Percentiles rank a stretch among this genome's conserved stretches.
These are phyloP conservation scores for Trypanosoma scelopori DNA, from an alignment of 208 protist genomes.

Conservation along the genomic window DNA sequence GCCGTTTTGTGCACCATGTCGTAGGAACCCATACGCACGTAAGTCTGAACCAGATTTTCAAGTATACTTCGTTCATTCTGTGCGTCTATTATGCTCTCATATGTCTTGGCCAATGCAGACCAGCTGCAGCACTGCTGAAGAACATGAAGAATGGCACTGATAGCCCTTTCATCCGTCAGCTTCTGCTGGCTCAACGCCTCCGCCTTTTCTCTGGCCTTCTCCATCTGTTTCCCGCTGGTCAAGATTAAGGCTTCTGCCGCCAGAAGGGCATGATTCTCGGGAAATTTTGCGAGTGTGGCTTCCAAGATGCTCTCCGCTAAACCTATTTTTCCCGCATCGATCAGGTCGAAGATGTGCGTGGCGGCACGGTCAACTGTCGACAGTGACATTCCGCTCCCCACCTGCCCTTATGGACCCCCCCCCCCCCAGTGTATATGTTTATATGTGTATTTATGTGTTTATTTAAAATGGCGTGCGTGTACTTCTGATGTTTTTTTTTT, in stretches of 20 bases:
- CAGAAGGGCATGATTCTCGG: constrained; percentile 49
- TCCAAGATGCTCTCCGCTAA: constrained; percentile 69
- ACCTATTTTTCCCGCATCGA: constrained; percentile 50
- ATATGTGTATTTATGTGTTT: no score
- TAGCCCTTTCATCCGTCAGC: constrained; percentile 50
- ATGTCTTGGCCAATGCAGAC: constrained; percentile 59
- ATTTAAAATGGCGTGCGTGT: no score
- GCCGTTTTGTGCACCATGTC: constrained; percentile 60
- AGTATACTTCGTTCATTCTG: constrained; percentile 56
- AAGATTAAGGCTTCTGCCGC: constrained; percentile 63
- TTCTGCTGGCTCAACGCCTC: constrained; percentile 41
- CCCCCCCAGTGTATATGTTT: no score
- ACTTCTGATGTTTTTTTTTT: no score
- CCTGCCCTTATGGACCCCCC: neutral
- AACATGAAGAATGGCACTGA: constrained; percentile 66
- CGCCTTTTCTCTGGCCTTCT: constrained; percentile 45
- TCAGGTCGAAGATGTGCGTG: constrained; percentile 60
- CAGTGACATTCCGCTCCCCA: constrained; percentile 7
- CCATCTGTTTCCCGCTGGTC: constrained; percentile 35
- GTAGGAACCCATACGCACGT: constrained; percentile 80
- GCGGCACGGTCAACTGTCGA: constrained; percentile 47
- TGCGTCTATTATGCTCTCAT: constrained; percentile 51
- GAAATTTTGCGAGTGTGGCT: constrained; percentile 56
- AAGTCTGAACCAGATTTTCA: constrained; percentile 82
- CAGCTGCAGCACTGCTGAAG: constrained; percentile 77